Base-by-base conservation (phyloP, 768 basidiomycete species). In the Phanerochaete carnosa region DNA sequence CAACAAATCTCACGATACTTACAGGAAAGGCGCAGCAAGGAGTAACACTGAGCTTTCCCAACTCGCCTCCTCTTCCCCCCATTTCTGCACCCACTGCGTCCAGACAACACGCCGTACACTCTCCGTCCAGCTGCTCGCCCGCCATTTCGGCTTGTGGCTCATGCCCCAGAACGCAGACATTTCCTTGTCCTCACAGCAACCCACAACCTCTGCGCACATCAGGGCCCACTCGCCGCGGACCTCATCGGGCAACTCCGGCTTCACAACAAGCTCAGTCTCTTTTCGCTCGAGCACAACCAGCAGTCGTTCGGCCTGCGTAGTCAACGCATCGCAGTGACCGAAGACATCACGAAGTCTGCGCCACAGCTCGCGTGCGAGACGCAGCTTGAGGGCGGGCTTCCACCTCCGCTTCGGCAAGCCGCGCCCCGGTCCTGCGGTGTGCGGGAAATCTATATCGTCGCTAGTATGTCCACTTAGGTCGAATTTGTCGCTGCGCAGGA, bases 1-100 rank as follows among this genome's bases (percentile, higher is more conserved):
- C 47, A n/a, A 22, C 16, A 26, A 25, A 43, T 12, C 39, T 16
- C 11, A 13, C 29, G 61, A 66, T 23, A 79, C 82, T 70, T 68
- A 85, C 86, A 76, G 73, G 65, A 91, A 92, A 6, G 90, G 90
- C 54, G 84, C 76, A 29, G 79, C 79, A 28, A 88, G 75, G 25
- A 90, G 70, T 23, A 81, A 68, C 16, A 80, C 71, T 22, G 79
- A 79, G 15, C 80, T 79, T 61, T 87, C 83, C 85, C 84, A 90
- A 22, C 69, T 73, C 0, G 76, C 75, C 2, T 64, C 65, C 52
- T 79, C 76, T 15, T 75, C 73, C 55, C 69, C 74, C 89, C 90
- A 92, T 22, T 75, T 76, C 58, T 83, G 77, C 23, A 80, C 74
- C 64, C 85, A 86, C 25, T 72, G 72, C 29, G 75, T 72, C 90